phyloP scores from a whole-genome alignment of 2,329 filamentous ascomycete species.

The Monilinia fructigena region DNA sequence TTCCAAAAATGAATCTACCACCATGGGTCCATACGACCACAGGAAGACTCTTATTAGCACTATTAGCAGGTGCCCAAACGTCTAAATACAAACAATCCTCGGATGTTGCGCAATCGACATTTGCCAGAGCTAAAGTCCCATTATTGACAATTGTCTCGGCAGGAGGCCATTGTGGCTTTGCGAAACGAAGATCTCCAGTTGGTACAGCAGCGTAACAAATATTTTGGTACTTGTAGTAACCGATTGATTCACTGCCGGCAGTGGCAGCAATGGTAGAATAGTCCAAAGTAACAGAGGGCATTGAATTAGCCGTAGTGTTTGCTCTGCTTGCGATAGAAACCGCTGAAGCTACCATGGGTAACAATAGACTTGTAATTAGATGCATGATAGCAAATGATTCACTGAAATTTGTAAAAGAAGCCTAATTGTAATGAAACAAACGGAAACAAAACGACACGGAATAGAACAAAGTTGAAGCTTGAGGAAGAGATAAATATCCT shows the following conservation, averaged over 20 bases:
- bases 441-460: background rate
- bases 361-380: background rate
- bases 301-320: background rate
- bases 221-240: conserved; percentile 37
- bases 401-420: background rate
- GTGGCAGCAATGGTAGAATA: conserved; percentile 24
- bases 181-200: conserved; percentile 40
- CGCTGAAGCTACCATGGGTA: background rate
- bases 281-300: conserved; percentile 26
- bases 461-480: background rate
- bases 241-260: conserved; percentile 24
- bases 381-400: background rate
- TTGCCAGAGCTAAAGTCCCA: conserved; percentile 39
- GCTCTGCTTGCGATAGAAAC: background rate
- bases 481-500: background rate
- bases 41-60: conserved; percentile 35
- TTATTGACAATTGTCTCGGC: conserved; percentile 40
- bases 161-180: conserved; percentile 41
- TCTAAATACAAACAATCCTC: conserved; percentile 39
- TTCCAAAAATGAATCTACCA: conserved; percentile 33
- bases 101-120: conserved; percentile 40
- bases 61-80: conserved; percentile 36
- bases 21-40: conserved; percentile 40
- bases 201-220: conserved; percentile 42
- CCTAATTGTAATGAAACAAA: too few relatives aligned